Percentiles rank a stretch among this genome's conserved stretches.
Evolutionary conservation across 441 rosid species (phyloP).

Genomic region (Euphorbia celastroides): DNA sequence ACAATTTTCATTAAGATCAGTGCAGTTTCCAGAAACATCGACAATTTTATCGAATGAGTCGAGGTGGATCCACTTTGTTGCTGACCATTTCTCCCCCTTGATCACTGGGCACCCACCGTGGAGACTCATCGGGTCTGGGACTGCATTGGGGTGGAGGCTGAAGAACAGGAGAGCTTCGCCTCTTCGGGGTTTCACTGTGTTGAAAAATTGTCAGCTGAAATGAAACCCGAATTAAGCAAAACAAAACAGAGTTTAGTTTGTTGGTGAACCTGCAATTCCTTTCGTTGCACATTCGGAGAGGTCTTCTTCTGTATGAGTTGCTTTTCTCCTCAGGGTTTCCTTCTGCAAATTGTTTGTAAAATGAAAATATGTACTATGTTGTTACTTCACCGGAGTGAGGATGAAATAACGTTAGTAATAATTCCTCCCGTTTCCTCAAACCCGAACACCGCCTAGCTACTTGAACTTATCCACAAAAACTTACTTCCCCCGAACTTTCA

Average conservation of each 20-base stretch:
- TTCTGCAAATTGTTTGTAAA: too few relatives aligned
- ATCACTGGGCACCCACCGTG: slow-evolving; percentile 97
- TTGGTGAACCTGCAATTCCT: slow-evolving; percentile 68
- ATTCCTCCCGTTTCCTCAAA: too few relatives aligned
- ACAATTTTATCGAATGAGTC: slow-evolving; percentile 69
- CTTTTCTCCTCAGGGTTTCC: slow-evolving; percentile 58
- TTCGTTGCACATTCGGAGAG: slow-evolving; percentile 91
- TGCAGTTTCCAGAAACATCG: slow-evolving; percentile 51
- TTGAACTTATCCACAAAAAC: too few relatives aligned
- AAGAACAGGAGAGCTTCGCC: too few relatives aligned
- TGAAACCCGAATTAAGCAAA: too few relatives aligned
- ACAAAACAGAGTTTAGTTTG: background rate
- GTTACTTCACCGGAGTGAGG: too few relatives aligned
- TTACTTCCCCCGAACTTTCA: too few relatives aligned
- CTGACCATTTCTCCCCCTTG: slow-evolving; percentile 95
- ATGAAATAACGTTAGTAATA: too few relatives aligned
- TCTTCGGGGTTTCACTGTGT: slow-evolving; percentile 71
- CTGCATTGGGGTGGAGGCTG: too few relatives aligned
- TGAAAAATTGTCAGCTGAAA: slow-evolving; percentile 11
- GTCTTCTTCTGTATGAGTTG: slow-evolving; percentile 41
- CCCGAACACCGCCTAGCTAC: too few relatives aligned
- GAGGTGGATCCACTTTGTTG: slow-evolving; percentile 90
- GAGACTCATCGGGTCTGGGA: slow-evolving; percentile 52
- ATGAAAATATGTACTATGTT: slow-evolving; percentile 5
- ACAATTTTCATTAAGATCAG: slow-evolving; percentile 63